These are phyloP conservation scores for Panellus pusillus DNA, from an alignment of 768 basidiomycete species.

Conservation along the genomic window DNA sequence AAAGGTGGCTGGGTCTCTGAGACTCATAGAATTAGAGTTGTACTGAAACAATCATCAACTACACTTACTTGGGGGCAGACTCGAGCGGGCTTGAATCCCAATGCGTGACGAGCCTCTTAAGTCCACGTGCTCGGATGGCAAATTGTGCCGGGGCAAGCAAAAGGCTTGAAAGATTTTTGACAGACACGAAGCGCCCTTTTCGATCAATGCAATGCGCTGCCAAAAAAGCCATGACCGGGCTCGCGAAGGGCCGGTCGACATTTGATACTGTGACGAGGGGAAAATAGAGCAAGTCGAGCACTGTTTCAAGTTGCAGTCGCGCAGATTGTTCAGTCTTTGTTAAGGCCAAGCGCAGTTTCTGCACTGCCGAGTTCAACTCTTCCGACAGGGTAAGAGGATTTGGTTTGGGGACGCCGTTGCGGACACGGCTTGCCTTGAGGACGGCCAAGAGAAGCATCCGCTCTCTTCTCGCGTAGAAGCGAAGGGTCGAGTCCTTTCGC, in stretches of 20 bases:
- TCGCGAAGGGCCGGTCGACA: neutral
- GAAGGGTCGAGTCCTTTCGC: neutral
- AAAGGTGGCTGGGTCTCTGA: neutral
- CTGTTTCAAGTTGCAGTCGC: neutral
- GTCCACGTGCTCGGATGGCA: neutral
- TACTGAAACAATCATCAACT: too few species aligned
- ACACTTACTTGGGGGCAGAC: neutral
- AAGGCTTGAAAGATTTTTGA: neutral
- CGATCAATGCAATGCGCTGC: neutral
- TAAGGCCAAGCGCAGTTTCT: neutral
- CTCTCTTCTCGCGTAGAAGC: neutral
- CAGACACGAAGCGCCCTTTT: neutral
- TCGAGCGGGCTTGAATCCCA: neutral
- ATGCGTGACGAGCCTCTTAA: neutral
- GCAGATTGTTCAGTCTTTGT: neutral
- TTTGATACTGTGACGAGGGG: neutral
- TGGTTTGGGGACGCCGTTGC: neutral
- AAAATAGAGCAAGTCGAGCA: constrained; percentile 1
- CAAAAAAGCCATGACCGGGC: neutral
- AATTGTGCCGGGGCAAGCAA: constrained; percentile 1
- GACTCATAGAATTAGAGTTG: neutral
- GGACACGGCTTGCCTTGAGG: neutral
- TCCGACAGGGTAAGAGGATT: neutral
- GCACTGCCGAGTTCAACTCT: neutral
- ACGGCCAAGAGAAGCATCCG: neutral